A percentile compares a stretch with the other conserved stretches of the same genome.
phyloP scores from a whole-genome alignment of 768 basidiomycete species.

The Russula compacta region DNA sequence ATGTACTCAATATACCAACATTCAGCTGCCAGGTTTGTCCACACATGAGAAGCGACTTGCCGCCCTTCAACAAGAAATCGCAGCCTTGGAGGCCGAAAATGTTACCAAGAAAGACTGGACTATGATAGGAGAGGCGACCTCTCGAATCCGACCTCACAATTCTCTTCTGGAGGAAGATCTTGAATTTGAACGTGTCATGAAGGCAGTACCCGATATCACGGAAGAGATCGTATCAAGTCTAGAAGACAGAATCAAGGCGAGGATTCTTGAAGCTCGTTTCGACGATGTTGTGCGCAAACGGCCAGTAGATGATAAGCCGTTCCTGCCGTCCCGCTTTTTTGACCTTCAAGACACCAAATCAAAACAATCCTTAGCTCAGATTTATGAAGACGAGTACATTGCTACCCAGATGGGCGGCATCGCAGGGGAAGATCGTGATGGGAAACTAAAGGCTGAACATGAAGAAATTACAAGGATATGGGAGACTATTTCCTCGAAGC shows the following conservation, averaged over 20 bases:
- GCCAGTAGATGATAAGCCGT: slow-evolving; percentile 72
- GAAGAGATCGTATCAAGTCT: slow-evolving; percentile 74
- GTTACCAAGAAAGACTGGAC: slow-evolving; percentile 88
- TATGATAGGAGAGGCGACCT: slow-evolving; percentile 81
- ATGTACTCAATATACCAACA: not conserved
- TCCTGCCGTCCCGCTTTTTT: slow-evolving; percentile 81
- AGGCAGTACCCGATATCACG: slow-evolving; percentile 80
- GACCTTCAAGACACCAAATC: slow-evolving; percentile 88
- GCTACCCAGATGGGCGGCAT: slow-evolving; percentile 50
- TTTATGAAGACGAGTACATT: slow-evolving; percentile 90
- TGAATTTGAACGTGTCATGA: slow-evolving; percentile 87
- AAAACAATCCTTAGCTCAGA: slow-evolving; percentile 82
- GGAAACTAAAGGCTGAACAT: slow-evolving; percentile 82
- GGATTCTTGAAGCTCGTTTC: slow-evolving; percentile 77
- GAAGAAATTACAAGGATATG: slow-evolving; percentile 75
- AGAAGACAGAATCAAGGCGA: slow-evolving; percentile 84
- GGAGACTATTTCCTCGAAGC: slow-evolving; percentile 77
- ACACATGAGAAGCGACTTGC: slow-evolving; percentile 74
- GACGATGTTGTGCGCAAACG: slow-evolving; percentile 89
- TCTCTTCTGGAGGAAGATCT: slow-evolving; percentile 89
- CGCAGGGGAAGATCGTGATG: slow-evolving; percentile 70
- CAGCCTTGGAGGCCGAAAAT: slow-evolving; percentile 76
- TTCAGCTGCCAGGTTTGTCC: slow-evolving; percentile 45
- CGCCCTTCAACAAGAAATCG: slow-evolving; percentile 68
- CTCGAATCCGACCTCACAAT: slow-evolving; percentile 79